A percentile compares a stretch with the other conserved stretches of the same genome.
phyloP scores from a whole-genome alignment of 306 rosid genomes.

The Cucurbita argyrosperma region DNA sequence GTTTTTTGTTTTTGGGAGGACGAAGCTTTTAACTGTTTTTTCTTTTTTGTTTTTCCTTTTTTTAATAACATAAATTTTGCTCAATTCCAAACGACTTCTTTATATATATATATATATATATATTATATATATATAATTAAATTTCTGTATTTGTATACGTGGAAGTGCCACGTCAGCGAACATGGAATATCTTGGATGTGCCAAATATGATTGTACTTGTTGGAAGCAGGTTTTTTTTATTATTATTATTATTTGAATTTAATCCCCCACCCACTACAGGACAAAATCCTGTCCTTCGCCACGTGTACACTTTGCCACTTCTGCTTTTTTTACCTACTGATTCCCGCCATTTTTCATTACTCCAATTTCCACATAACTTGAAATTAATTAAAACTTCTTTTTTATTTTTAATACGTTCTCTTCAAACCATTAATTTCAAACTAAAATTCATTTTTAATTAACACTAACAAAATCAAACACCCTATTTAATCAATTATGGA shows the following conservation, averaged over 20 bases:
- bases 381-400: too few relatives aligned
- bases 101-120: neutral
- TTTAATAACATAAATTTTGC: neutral
- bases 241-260: neutral
- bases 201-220: neutral
- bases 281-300: neutral
- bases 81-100: neutral
- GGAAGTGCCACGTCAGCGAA: neutral
- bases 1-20: neutral
- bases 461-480: too few relatives aligned
- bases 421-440: too few relatives aligned
- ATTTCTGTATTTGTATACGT: neutral
- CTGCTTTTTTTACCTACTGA: neutral
- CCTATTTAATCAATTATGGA: too few relatives aligned
- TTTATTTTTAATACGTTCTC: too few relatives aligned
- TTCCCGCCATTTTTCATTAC: neutral
- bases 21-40: neutral
- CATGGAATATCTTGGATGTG: neutral
- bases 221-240: neutral
- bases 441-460: too few relatives aligned
- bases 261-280: neutral
- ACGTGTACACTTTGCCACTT: neutral
- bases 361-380: too few relatives aligned
- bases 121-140: neutral
- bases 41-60: neutral